These are phyloP conservation scores for Mycena latifolia DNA, from an alignment of 768 basidiomycete species.

Conservation along the genomic window DNA sequence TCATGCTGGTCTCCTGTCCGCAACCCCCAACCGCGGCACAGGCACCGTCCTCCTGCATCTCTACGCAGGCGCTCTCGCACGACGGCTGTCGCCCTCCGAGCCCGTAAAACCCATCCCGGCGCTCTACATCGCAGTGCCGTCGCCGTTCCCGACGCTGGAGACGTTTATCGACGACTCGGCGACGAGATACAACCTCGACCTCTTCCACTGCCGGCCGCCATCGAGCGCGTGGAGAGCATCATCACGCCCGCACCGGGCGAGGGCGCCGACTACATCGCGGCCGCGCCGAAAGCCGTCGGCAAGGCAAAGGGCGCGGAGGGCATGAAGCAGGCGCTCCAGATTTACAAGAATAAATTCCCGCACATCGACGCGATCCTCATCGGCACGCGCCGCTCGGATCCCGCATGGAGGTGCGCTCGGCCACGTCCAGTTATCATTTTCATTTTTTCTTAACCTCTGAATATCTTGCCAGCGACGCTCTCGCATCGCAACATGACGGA, in stretches of 20 bases:
- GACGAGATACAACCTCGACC: constrained; percentile 77
- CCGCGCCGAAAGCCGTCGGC: constrained; percentile 55
- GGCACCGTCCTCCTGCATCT: constrained; percentile 97
- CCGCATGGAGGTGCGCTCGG: constrained; percentile 87
- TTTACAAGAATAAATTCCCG: constrained; percentile 77
- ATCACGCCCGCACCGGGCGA: constrained; percentile 48
- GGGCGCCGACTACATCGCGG: constrained; percentile 38
- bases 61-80: constrained; percentile 79
- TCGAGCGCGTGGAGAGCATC: constrained; percentile 62
- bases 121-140: constrained; percentile 91
- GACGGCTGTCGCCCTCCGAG: constrained; percentile 49
- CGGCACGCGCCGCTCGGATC: constrained; percentile 87
- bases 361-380: constrained; percentile 86
- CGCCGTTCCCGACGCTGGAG: constrained; percentile 89
- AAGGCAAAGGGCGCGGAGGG: constrained; percentile 71
- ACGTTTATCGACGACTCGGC: constrained; percentile 79
- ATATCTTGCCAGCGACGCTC: constrained; percentile 78
- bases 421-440: not conserved
- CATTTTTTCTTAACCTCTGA: constrained; percentile 16
- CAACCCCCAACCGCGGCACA: constrained; percentile 45
- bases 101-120: constrained; percentile 65
- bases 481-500: constrained; percentile 86
- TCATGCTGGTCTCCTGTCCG: constrained; percentile 15
- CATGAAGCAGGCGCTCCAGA: constrained; percentile 83
- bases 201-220: constrained; percentile 69